Conservation (phyloP, 1,139 yeast genomes). For the Meyerozyma elateridarum region DNA sequence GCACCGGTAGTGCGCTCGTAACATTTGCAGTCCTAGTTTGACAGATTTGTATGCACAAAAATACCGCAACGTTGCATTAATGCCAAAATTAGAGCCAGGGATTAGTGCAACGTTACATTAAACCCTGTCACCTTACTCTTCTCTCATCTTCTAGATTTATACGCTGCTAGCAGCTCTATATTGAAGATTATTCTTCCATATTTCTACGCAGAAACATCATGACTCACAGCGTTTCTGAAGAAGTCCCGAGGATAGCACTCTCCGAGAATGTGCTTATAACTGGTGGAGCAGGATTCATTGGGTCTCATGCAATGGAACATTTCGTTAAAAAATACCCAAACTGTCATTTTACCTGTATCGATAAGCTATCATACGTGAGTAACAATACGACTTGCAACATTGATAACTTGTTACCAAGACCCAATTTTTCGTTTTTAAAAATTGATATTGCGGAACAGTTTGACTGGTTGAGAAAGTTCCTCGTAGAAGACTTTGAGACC, state of each 20-base stretch:
- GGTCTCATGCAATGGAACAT: constrained; percentile 44
- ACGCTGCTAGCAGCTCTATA: too few species aligned
- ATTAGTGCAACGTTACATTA: constrained; percentile 19
- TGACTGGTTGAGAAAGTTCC: constrained; percentile 10
- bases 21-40: not conserved
- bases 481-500: constrained; percentile 11
- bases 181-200: too few species aligned
- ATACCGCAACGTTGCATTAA: constrained; percentile 13
- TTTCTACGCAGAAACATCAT: too few species aligned
- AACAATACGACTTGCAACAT: constrained; percentile 16
- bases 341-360: constrained; percentile 42
- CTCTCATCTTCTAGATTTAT: too few species aligned
- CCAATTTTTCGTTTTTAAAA: constrained; percentile 22
- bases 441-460: constrained; percentile 36
- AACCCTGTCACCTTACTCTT: not conserved
- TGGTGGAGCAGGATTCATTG: constrained; percentile 61
- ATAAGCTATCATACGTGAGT: constrained; percentile 39
- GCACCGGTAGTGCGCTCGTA: too few species aligned
- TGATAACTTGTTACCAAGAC: constrained; percentile 19
- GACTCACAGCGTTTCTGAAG: too few species aligned
- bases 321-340: constrained; percentile 35
- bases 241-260: too few species aligned
- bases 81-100: constrained; percentile 3
- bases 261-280: constrained; percentile 36
- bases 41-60: not conserved